Conservation (phyloP, 345 rosid genomes). For the Euphorbia lathyris region DNA sequence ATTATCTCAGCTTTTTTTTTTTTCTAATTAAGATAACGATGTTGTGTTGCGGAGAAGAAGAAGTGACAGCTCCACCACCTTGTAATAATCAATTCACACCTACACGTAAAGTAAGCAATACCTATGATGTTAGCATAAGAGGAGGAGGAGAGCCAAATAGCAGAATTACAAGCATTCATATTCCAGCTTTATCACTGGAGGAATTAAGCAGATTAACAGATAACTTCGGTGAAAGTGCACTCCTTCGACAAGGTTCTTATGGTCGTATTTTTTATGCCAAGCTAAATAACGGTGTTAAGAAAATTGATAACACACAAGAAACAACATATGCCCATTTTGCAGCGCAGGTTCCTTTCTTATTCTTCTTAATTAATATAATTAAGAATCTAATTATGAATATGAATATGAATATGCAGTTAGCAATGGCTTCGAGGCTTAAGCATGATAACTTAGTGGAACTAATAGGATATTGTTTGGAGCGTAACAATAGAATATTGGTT, state of each 20-base stretch:
- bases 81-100: no score
- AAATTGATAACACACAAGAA: slow-evolving; percentile 75
- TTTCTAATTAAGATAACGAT: no score
- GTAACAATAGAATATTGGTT: slow-evolving; percentile 64
- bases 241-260: slow-evolving; percentile 94
- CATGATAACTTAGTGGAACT: slow-evolving; percentile 80
- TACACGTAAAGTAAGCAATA: no score
- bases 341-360: slow-evolving; percentile 51
- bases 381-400: no score
- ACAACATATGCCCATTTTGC: slow-evolving; percentile 77
- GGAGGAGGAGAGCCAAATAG: slow-evolving; percentile 71
- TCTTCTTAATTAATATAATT: neutral
- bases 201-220: slow-evolving; percentile 58
- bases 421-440: slow-evolving; percentile 82
- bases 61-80: no score
- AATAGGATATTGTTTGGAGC: slow-evolving; percentile 77
- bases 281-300: slow-evolving; percentile 61
- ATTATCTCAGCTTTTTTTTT: no score
- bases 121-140: no score
- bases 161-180: slow-evolving; percentile 50
- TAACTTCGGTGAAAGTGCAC: slow-evolving; percentile 74
- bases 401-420: slow-evolving; percentile 77
- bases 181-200: slow-evolving; percentile 58
- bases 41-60: no score
- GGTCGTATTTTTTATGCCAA: slow-evolving; percentile 80